These are phyloP conservation scores for Tieghemostelium lacteum DNA, from an alignment of 78 protist genomes.

Conservation along the genomic window DNA sequence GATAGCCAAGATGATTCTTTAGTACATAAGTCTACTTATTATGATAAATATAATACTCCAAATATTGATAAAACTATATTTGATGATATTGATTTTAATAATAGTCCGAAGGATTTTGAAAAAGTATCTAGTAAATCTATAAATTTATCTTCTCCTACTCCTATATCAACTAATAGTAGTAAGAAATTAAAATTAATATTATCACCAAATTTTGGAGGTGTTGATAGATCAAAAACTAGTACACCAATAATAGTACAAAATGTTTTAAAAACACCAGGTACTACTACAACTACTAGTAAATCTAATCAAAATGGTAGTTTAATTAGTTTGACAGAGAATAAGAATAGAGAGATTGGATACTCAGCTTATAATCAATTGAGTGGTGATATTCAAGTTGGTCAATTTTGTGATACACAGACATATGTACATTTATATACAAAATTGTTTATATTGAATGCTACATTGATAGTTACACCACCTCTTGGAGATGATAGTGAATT, in stretches of 20 bases:
- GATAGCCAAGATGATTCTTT: neutral
- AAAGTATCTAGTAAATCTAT: neutral
- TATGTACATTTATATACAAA: conserved; percentile 60
- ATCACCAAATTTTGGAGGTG: no score
- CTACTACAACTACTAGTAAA: conserved; percentile 2
- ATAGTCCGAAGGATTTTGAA: neutral
- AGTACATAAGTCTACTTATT: no score
- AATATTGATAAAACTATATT: no score
- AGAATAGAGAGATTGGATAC: conserved; percentile 51
- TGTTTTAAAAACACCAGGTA: neutral
- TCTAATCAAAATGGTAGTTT: neutral
- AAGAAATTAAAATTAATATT: no score
- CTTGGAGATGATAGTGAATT: conserved; percentile 30
- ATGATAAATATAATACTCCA: no score
- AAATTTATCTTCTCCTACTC: neutral
- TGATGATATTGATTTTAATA: neutral
- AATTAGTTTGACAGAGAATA: conserved; percentile 33
- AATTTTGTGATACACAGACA: conserved; percentile 73
- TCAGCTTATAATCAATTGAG: conserved; percentile 17
- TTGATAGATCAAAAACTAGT: no score
- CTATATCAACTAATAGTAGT: neutral
- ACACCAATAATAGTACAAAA: neutral
- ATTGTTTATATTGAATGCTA: conserved; percentile 16
- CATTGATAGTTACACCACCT: conserved; percentile 45
- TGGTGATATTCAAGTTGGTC: conserved; percentile 59